These are phyloP conservation scores for Boletus eberwhitei DNA, from an alignment of 768 basidiomycete genomes.

Conservation along the genomic window DNA sequence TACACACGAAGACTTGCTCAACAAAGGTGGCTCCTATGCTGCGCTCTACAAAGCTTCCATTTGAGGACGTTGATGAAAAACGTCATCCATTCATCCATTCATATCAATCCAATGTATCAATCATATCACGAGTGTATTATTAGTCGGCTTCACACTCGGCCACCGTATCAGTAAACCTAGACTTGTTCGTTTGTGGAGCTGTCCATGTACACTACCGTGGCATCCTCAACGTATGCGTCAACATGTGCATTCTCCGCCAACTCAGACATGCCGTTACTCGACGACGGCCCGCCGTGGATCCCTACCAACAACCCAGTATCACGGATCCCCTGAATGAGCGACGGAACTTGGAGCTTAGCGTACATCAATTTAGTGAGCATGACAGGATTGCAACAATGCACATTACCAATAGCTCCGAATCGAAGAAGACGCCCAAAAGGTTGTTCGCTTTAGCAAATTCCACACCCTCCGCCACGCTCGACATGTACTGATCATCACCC, in stretches of 20 bases:
- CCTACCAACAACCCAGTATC: constrained; percentile 87
- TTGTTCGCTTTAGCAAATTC: constrained; percentile 94
- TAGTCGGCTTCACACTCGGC: constrained; percentile 13
- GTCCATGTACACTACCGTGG: constrained; percentile 66
- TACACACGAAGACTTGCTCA: constrained; percentile 63
- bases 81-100: constrained; percentile 9
- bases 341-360: constrained; percentile 76
- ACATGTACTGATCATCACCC: constrained; percentile 47
- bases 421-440: constrained; percentile 85
- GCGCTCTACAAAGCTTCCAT: constrained; percentile 68
- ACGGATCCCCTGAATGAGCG: constrained; percentile 82
- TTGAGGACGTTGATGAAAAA: constrained; percentile 30
- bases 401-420: constrained; percentile 80
- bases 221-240: constrained; percentile 67
- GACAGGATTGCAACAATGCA: constrained; percentile 5
- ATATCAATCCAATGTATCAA: constrained; percentile 25
- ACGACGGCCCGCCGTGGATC: constrained; percentile 63
- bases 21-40: constrained; percentile 60
- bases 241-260: constrained; percentile 48
- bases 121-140: constrained; percentile 20
- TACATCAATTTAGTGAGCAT: constrained; percentile 11
- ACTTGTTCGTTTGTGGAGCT: constrained; percentile 48
- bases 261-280: constrained; percentile 34
- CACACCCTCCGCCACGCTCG: constrained; percentile 85
- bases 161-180: constrained; percentile 28